Percentiles rank a stretch among this genome's conserved stretches.
Conservation (phyloP, 179 eudicot species). For the Amaranthus tricolor region DNA sequence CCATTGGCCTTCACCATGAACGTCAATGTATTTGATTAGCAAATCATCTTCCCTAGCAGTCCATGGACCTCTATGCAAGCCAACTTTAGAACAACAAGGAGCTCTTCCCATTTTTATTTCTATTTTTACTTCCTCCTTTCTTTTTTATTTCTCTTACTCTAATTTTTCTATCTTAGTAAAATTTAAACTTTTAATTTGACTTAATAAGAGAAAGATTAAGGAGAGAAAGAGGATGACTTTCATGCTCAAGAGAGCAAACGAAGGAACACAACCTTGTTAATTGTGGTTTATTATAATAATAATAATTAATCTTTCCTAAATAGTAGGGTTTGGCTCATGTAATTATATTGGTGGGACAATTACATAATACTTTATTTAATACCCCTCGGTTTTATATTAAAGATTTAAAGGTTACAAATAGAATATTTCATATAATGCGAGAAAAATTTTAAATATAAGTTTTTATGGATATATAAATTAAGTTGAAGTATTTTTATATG, state of each 20-base stretch:
- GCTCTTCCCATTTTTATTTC: constrained; percentile 57
- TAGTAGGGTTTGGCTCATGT: constrained; percentile 17
- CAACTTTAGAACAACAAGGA: constrained; percentile 69
- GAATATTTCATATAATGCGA: no score
- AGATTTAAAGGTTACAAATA: no score
- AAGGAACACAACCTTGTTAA: constrained; percentile 33
- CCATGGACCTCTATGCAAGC: constrained; percentile 72
- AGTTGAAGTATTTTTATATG: no score
- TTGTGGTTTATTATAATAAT: background rate
- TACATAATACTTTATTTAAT: background rate
- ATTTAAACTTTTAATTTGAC: constrained; percentile 7
- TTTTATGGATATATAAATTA: no score
- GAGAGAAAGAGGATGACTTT: constrained; percentile 31
- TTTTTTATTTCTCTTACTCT: background rate
- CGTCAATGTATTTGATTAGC: constrained; percentile 47
- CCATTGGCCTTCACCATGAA: constrained; percentile 78
- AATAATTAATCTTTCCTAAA: constrained; percentile 12
- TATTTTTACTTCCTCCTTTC: background rate
- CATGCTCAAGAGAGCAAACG: constrained; percentile 21
- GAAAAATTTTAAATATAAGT: no score
- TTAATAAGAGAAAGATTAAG: constrained; percentile 23
- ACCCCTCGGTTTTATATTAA: no score
- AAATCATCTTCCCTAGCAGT: constrained; percentile 57
- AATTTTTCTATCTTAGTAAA: constrained; percentile 14
- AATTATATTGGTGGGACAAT: background rate